Percentiles rank a stretch among this genome's conserved stretches.
These are phyloP conservation scores for Serendipita sp. DNA, from an alignment of 768 basidiomycete genomes.

Conservation along the genomic window DNA sequence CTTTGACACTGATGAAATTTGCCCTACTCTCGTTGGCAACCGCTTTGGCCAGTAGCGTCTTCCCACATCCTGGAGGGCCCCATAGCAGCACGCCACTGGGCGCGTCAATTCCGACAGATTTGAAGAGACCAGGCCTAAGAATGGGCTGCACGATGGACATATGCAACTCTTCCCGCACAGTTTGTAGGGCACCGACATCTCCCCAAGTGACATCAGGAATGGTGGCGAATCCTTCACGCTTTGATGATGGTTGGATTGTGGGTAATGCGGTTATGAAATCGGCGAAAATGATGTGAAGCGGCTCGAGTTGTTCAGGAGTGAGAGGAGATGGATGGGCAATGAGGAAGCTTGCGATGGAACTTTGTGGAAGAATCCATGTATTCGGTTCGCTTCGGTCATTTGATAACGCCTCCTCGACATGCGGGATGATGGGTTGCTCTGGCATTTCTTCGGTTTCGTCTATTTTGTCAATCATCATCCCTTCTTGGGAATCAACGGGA, in stretches of 20 bases:
- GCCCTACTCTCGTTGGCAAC: constrained; percentile 92
- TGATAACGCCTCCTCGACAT: constrained; percentile 13
- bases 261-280: constrained; percentile 76
- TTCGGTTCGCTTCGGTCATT: background rate
- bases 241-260: constrained; percentile 87
- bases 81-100: constrained; percentile 92
- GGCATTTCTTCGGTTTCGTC: background rate
- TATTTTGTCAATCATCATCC: constrained; percentile 28
- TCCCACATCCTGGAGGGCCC: constrained; percentile 98
- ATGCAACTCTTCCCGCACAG: constrained; percentile 75
- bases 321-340: constrained; percentile 71
- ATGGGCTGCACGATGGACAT: constrained; percentile 98
- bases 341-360: constrained; percentile 82
- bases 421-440: constrained; percentile 13
- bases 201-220: constrained; percentile 92
- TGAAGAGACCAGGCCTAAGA: constrained; percentile 74
- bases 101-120: constrained; percentile 72
- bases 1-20: constrained; percentile 96
- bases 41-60: constrained; percentile 93
- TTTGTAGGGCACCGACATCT: constrained; percentile 83
- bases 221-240: constrained; percentile 94
- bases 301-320: constrained; percentile 57
- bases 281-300: constrained; percentile 59
- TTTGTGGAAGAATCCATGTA: constrained; percentile 9
- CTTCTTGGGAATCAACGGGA: background rate